Evolutionary conservation across 2,329 filamentous ascomycete genomes (phyloP).

Genomic region (Diplodia scrobiculata): DNA sequence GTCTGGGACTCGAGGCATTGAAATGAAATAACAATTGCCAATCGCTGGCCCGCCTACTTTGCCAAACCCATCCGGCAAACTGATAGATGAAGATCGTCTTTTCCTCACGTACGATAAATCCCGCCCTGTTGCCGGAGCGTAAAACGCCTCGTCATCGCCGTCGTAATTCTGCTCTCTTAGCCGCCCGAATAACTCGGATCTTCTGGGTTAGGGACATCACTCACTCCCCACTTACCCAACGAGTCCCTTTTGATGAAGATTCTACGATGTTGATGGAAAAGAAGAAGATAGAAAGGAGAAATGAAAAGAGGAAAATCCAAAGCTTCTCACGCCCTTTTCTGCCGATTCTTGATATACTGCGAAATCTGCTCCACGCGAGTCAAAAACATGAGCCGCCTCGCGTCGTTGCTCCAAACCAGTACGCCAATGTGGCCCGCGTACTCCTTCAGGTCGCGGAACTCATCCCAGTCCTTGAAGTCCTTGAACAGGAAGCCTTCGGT

Average conservation of each 20-base stretch:
- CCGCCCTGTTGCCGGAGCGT: background rate
- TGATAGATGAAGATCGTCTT: background rate
- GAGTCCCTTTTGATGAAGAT: background rate
- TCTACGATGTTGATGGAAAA: background rate
- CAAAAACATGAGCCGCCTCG: slow-evolving; percentile 83
- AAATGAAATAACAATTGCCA: background rate
- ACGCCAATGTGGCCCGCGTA: slow-evolving; percentile 91
- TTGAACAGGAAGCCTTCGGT: slow-evolving; percentile 84
- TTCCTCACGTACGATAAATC: background rate
- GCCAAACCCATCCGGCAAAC: background rate
- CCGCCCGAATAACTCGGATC: background rate
- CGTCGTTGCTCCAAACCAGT: slow-evolving; percentile 80
- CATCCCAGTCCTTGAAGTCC: slow-evolving; percentile 73
- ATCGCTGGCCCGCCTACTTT: background rate
- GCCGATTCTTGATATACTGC: slow-evolving; percentile 44
- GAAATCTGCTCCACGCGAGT: slow-evolving; percentile 86
- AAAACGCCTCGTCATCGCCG: background rate
- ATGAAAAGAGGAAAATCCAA: background rate
- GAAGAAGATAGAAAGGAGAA: background rate
- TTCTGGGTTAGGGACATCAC: background rate
- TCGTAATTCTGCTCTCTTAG: background rate
- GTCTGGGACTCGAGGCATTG: background rate
- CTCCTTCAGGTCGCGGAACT: slow-evolving; percentile 69
- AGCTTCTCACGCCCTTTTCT: slow-evolving; percentile 28
- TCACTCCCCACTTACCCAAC: background rate